Percentiles rank a stretch among this genome's conserved stretches.
These are phyloP conservation scores for Aspergillus viridinutans DNA, from an alignment of 2,329 filamentous ascomycete genomes.

Conservation along the genomic window DNA sequence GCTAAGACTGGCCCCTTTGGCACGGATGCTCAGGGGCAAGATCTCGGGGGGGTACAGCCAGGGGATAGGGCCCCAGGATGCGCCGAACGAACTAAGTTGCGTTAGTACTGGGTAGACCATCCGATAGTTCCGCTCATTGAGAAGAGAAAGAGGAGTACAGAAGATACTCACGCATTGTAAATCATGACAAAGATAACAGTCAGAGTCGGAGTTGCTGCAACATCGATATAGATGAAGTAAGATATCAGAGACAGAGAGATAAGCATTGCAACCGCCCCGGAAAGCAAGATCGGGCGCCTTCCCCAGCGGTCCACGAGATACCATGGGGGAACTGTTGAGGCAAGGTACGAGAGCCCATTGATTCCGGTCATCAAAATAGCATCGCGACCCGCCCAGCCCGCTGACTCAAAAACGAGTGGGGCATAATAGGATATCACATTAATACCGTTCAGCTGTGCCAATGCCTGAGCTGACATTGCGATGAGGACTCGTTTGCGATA, in stretches of 20 bases:
- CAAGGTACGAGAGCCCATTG: slow-evolving; percentile 85
- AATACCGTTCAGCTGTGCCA: slow-evolving; percentile 96
- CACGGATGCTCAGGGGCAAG: slow-evolving; percentile 89
- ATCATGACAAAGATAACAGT: slow-evolving; percentile 97
- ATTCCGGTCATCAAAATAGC: slow-evolving; percentile 97
- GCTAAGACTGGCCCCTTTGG: slow-evolving; percentile 92
- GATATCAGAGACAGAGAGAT: slow-evolving; percentile 84
- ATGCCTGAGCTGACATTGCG: slow-evolving; percentile 94
- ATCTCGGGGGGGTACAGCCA: slow-evolving; percentile 99
- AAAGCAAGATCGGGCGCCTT: slow-evolving; percentile 81
- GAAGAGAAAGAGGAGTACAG: not conserved
- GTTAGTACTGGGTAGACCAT: not conserved
- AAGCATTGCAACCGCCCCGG: slow-evolving; percentile 84
- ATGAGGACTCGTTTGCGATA: slow-evolving; percentile 93
- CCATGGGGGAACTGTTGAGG: slow-evolving; percentile 93
- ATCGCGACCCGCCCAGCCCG: slow-evolving; percentile 86
- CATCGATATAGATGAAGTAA: slow-evolving; percentile 89
- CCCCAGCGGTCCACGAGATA: slow-evolving; percentile 94
- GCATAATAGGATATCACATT: slow-evolving; percentile 99
- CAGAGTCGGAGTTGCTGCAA: slow-evolving; percentile 68
- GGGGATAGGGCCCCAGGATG: slow-evolving; percentile 95
- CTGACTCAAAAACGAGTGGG: slow-evolving; percentile 91
- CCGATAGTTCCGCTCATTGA: not conserved
- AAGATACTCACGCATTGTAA: slow-evolving; percentile 66
- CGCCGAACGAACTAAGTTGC: slow-evolving; percentile 66